Base-by-base conservation (phyloP, 192 early-diverging fungal species). In the Coemansia sp. region DNA sequence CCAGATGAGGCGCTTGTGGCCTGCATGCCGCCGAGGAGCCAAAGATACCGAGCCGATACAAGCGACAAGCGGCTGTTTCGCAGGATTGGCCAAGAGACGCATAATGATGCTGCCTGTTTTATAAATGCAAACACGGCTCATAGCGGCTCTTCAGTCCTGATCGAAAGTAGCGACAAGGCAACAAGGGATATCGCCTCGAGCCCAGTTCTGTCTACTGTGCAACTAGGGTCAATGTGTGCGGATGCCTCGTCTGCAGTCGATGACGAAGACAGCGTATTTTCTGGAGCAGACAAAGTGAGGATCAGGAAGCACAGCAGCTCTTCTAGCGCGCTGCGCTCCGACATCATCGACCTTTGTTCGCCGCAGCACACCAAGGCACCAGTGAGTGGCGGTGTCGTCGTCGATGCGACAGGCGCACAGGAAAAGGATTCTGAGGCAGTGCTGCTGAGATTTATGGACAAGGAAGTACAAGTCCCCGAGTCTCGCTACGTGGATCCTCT, bases 211-310 rank as follows among this genome's bases (percentile, higher is more conserved):
- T 16, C 39, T 14, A 42, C 11, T 16, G 39, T 3, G 11, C 39
- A 42, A 10, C 39, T 10, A 13, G 39, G 28, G 22, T 23, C 22
- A 11, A 10, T 23, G 22, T 19, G 20, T 19, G 14, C 19, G 16
- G 20, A 50, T 19, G 1, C 48, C 23, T 20, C 23, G 4, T 8
- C 10, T 50, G 20, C 23, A 2, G 20, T 25, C 27, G 27, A 53
- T 18, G 27, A 74, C 9, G 47, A 64, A 29, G 88, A 81, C 55
- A 51, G 69, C 8, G 55, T 64, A 47, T 35, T 68, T 0, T 76
- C 71, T 24, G 61, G 84, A 27, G 36, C 62, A 10, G 30, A 13
- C 24, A 10, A 10, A 6, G 39, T 16, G 11, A 42, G 11, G 39
- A 16, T 16, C 13, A 42, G 14, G 14, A 16, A 42, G 39, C 39